Evolutionary conservation across 2,329 filamentous ascomycete species (phyloP), one percentile per base, ranked within the genome.

Genomic region (Aspergillaceae sp.): DNA sequence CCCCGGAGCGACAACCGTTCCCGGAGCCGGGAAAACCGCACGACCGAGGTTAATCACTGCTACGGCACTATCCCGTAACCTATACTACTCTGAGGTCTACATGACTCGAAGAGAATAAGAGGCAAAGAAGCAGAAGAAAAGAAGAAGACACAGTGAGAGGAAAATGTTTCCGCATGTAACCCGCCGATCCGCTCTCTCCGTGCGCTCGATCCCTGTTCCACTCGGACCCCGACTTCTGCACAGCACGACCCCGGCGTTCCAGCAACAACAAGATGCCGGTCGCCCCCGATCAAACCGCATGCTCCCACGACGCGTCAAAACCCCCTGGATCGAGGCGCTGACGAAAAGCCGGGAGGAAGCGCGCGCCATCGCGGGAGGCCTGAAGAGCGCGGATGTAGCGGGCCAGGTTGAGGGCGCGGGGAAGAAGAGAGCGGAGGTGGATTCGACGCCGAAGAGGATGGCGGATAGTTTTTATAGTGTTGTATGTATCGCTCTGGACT

Each of bases 251-350:
- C 36, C 11, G 9, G 11, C 26, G 11, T 19, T 8, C 8, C n/a
- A 26, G 26, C 36, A 19, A 19, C 51, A 54, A 36, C 57, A 57
- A 28, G 19, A 19, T 19, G 19, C 19, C 19, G 19, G 19, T 19
- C 19, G 19, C 63, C 64, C 5, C 64, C 61, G 10, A 19, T 19
- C 19, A 19, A 19, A 19, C 19, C 69, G 67, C 66, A 79, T 78
- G 42, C 74, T 74, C 11, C 76, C 77, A 66, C 70, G 30, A 6
- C 30, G 79, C 40, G 77, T 82, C 5, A 77, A 78, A 49, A 82
- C 75, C n/a, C 82, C 83, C 29, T 86, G 82, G 79, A 75, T 86
- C 36, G 79, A 85, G 54, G 83, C 83, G 0, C 68, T 84, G 42
- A 72, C 71, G 19, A 71, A 75, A 52, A 74, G 76, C 53, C 73